phyloP scores from a whole-genome alignment of 331 rosid species.

The Rosa hybrid region DNA sequence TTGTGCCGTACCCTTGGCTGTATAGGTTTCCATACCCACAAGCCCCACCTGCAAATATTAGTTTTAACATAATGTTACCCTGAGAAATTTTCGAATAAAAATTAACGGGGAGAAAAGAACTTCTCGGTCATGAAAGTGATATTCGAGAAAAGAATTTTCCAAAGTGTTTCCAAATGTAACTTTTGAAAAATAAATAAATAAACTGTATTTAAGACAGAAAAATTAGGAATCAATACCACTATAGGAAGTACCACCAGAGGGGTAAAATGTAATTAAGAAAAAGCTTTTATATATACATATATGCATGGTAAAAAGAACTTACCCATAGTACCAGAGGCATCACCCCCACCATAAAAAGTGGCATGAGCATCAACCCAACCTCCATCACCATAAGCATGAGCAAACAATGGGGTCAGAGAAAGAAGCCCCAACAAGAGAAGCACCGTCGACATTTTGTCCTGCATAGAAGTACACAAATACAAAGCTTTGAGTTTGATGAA shows the following conservation, averaged over 20 bases:
- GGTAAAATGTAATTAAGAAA: not conserved
- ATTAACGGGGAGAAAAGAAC: too few relatives aligned
- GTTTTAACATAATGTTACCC: not conserved
- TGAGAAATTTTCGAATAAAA: too few relatives aligned
- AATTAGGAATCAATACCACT: too few relatives aligned
- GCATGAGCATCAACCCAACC: conserved; percentile 69
- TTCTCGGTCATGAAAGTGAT: too few relatives aligned
- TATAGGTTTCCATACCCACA: conserved; percentile 76
- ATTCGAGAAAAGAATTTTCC: too few relatives aligned
- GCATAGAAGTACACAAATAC: not conserved
- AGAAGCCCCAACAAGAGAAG: conserved; percentile 44
- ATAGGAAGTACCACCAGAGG: not conserved
- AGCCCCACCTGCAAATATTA: conserved; percentile 56
- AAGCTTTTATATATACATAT: not conserved
- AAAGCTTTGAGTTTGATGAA: not conserved
- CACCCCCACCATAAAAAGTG: conserved; percentile 87
- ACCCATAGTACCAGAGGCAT: conserved; percentile 88
- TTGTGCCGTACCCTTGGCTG: conserved; percentile 68
- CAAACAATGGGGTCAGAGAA: conserved; percentile 23
- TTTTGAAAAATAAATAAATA: too few relatives aligned
- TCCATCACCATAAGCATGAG: conserved; percentile 33
- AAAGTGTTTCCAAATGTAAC: not conserved
- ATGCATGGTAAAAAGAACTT: conserved; percentile 1
- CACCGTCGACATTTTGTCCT: conserved; percentile 33
- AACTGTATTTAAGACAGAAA: too few relatives aligned